Conservation (phyloP, 495 filamentous ascomycete genomes). For the Apiosordaria backusii region DNA sequence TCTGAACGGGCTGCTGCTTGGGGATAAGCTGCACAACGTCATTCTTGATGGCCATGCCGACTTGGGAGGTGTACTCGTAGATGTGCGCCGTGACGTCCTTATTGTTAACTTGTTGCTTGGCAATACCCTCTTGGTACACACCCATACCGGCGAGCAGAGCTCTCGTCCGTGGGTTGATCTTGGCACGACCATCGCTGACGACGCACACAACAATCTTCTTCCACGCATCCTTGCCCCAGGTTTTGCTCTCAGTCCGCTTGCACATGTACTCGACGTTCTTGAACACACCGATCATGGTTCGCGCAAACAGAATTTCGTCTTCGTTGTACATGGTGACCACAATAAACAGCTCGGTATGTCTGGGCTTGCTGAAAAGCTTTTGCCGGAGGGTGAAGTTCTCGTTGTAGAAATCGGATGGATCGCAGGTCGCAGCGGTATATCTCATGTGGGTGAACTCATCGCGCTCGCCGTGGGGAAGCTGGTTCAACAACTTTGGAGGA, state of each 20-base stretch:
- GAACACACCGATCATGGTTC: constrained; percentile 95
- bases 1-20: constrained; percentile 79
- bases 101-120: constrained; percentile 94
- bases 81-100: constrained; percentile 98
- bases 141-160: constrained; percentile 91
- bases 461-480: constrained; percentile 83
- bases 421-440: constrained; percentile 95
- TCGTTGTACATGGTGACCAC: constrained; percentile 99
- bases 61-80: constrained; percentile 98
- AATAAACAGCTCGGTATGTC: constrained; percentile 96
- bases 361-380: constrained; percentile 85
- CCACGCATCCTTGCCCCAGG: constrained; percentile 98
- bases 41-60: constrained; percentile 82
- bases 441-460: constrained; percentile 99
- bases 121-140: constrained; percentile 97
- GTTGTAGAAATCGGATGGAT: constrained; percentile 80
- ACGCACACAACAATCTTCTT: constrained; percentile 99
- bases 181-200: constrained; percentile 95
- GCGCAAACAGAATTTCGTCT: constrained; percentile 92
- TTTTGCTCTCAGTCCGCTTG: constrained; percentile 82
- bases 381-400: constrained; percentile 93
- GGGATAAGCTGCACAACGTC: constrained; percentile 78
- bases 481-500: constrained; percentile 79
- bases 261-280: constrained; percentile 99
- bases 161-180: constrained; percentile 91